phyloP scores from a whole-genome alignment of 2,329 filamentous ascomycete genomes.

The Microdochium paspali region DNA sequence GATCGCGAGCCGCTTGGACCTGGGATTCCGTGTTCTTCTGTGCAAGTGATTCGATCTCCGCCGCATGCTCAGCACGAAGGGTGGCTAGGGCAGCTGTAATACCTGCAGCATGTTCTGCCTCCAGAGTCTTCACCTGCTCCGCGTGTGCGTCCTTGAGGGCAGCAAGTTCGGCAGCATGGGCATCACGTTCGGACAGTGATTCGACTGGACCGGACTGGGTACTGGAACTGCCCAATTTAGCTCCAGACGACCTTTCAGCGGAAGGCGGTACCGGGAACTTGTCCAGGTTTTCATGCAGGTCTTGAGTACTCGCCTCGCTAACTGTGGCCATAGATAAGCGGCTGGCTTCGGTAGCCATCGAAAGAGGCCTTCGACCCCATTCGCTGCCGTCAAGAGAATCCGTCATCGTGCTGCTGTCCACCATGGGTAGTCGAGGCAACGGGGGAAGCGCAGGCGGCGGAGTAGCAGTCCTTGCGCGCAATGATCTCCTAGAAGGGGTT shows the following conservation, averaged over 20 bases:
- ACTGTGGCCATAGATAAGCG: constrained; percentile 39
- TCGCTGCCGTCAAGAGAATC: constrained; percentile 32
- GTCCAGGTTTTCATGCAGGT: constrained; percentile 41
- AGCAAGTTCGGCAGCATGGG: constrained; percentile 22
- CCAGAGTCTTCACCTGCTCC: constrained; percentile 12
- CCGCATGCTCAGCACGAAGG: constrained; percentile 3
- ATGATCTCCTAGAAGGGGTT: constrained; percentile 44
- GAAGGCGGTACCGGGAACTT: constrained; percentile 45
- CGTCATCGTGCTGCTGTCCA: constrained; percentile 52
- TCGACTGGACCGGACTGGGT: constrained; percentile 35
- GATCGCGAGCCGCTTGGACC: constrained; percentile 3
- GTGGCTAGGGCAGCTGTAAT: constrained; percentile 11
- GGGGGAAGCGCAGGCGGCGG: constrained; percentile 38
- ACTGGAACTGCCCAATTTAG: constrained; percentile 29
- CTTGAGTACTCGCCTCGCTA: constrained; percentile 43
- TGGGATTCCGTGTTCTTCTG: constrained; percentile 7
- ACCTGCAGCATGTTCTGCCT: constrained; percentile 12
- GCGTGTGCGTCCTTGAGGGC: constrained; percentile 17
- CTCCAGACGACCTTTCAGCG: constrained; percentile 22
- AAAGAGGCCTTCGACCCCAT: constrained; percentile 22
- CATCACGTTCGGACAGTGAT: constrained; percentile 11
- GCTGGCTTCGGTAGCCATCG: constrained; percentile 33
- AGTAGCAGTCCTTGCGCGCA: constrained; percentile 29
- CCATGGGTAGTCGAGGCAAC: constrained; percentile 44
- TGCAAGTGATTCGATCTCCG: constrained; percentile 1